Evolutionary conservation across 2,329 filamentous ascomycete genomes (phyloP).

Genomic region (Alternaria alternata): DNA sequence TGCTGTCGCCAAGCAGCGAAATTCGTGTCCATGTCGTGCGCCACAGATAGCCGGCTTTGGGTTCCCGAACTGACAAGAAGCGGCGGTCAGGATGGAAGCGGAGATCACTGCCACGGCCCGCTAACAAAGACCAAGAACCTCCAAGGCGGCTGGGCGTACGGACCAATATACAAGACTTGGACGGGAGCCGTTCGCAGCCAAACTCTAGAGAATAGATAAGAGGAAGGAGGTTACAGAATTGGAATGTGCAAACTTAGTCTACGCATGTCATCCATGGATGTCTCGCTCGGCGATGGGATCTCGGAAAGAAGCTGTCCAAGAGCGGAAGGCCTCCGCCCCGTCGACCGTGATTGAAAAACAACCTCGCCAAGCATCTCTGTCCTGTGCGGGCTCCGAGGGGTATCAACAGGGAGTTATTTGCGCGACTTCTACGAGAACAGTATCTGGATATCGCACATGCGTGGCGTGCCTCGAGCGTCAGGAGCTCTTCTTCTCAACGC

Average conservation of each 20-base stretch:
- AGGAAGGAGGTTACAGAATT: not conserved
- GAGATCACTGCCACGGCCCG: constrained; percentile 4
- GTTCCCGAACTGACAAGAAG: not conserved
- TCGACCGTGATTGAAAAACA: not conserved
- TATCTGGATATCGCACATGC: no score
- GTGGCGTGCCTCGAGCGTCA: no score
- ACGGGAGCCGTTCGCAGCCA: not conserved
- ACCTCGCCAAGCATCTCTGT: not conserved
- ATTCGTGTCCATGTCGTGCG: not conserved
- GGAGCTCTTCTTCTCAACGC: no score
- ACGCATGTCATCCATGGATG: not conserved
- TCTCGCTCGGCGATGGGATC: constrained; percentile 6
- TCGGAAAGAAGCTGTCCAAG: not conserved
- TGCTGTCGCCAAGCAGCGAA: constrained; percentile 7
- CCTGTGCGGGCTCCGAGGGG: not conserved
- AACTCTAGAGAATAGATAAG: constrained; percentile 7
- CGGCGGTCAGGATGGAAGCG: not conserved
- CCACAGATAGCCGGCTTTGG: constrained; percentile 1
- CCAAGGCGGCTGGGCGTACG: constrained; percentile 2
- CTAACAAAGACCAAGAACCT: constrained; percentile 5
- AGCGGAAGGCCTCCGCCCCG: not conserved
- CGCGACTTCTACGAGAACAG: no score
- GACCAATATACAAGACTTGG: constrained; percentile 1
- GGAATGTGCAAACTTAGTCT: constrained; percentile 11
- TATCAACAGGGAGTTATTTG: no score